Base-by-base conservation (phyloP, 163 green algal species). In the Chlorella variabilis region DNA sequence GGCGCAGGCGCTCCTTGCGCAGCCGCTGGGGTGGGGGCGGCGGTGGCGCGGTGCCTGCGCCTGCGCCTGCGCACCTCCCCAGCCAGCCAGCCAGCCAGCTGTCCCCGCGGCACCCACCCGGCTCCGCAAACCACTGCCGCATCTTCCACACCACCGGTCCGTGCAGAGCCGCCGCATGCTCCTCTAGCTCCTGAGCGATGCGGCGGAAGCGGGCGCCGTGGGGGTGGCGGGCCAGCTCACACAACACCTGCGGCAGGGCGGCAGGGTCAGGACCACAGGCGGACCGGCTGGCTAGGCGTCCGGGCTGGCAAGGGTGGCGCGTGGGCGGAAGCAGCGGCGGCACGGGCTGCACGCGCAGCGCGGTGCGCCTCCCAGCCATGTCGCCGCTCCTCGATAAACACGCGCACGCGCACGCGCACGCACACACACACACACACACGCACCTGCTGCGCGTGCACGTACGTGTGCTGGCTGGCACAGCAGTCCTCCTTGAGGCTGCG, bases 401-500 rank as follows among this genome's bases (percentile, higher is more conserved):
- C n/a, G n/a, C n/a, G n/a, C n/a, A n/a, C n/a, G n/a, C n/a, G n/a
- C n/a, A n/a, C n/a, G n/a, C n/a, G n/a, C n/a, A n/a, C n/a, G 20
- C 54, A 27, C 20, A 62, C 38, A 25, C 0, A 8, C 29, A 0
- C 42, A 1, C 42, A 9, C 6, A 1, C 70, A 8, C 48, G 8
- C 42, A 91, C 38, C 77, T 87, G 84, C 86, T 93, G 91, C 21
- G 89, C 90, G 69, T 96, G 90, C 39, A 93, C 61, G 69, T 96
- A 96, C 4, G 88, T 94, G 89, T 94, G 93, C 77, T 92, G 86
- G 75, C 80, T 90, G 61, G 78, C 75, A 51, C 84, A 88, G 75
- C 87, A 93, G 63, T 85, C 68, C 69, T 84, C 58, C 41, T 73
- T 79, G 1, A 79, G 78, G 0, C 6, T 17, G 0, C 48, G 62